phyloP scores from a whole-genome alignment of 2,329 filamentous ascomycete species.

The Teratosphaeria zuluensis region DNA sequence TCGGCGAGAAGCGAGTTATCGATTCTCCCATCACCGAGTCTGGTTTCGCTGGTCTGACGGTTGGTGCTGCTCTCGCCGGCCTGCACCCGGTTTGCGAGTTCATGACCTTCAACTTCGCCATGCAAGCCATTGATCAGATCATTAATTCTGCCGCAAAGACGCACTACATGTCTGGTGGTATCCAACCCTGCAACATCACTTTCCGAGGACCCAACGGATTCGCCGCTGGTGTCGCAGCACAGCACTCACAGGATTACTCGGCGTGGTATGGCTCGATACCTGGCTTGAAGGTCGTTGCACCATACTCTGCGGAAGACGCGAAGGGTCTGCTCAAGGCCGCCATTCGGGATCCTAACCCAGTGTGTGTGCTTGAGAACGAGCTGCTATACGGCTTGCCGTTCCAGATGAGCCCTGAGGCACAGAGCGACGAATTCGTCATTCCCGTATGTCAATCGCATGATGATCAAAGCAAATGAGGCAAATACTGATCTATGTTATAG shows the following conservation, averaged over 20 bases:
- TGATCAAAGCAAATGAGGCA: not conserved
- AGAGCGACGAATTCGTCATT: conserved; percentile 92
- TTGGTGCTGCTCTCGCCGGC: conserved; percentile 89
- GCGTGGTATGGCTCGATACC: conserved; percentile 99
- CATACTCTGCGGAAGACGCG: conserved; percentile 95
- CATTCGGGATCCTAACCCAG: conserved; percentile 96
- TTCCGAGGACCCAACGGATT: conserved; percentile 99
- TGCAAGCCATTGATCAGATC: conserved; percentile 99
- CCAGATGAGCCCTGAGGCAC: conserved; percentile 94
- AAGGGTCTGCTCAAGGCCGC: conserved; percentile 97
- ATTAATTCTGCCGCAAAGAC: conserved; percentile 99
- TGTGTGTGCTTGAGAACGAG: conserved; percentile 56
- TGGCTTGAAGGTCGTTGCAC: conserved; percentile 90
- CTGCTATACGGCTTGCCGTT: conserved; percentile 85
- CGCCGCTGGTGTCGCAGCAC: conserved; percentile 85
- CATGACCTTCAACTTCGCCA: conserved; percentile 99
- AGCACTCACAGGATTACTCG: conserved; percentile 98
- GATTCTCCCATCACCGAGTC: conserved; percentile 98
- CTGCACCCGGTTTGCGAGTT: conserved; percentile 96
- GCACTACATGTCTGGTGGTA: conserved; percentile 99
- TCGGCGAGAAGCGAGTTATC: conserved; percentile 94
- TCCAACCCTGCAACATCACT: conserved; percentile 98
- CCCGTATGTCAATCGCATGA: conserved; percentile 41
- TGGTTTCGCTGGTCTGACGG: conserved; percentile 85
- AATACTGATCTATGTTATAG: conserved; percentile 16